Evolutionary conservation across 2,329 filamentous ascomycete species (phyloP).

Genomic region (Hymenoscyphus linearis): DNA sequence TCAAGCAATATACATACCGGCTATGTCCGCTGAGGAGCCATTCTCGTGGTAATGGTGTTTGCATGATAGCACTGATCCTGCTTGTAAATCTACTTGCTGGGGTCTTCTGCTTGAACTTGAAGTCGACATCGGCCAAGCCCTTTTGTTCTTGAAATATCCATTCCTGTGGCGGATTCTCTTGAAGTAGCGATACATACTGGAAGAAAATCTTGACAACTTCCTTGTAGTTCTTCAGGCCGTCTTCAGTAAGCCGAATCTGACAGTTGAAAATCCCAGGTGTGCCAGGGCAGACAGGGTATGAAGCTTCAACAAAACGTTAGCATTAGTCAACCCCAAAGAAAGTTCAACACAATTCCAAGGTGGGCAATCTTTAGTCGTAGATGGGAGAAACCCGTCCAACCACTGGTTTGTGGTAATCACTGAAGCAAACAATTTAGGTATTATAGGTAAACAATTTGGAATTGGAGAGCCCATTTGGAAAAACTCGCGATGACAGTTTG

Average conservation of each 20-base stretch:
- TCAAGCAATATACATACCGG: slow-evolving; percentile 36
- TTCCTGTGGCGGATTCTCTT: slow-evolving; percentile 72
- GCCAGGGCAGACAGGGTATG: slow-evolving; percentile 55
- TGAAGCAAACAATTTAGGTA: neutral
- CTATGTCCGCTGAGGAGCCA: slow-evolving; percentile 78
- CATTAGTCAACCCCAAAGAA: neutral
- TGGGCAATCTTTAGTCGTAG: too few relatives aligned
- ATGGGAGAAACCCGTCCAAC: neutral
- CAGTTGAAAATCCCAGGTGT: slow-evolving; percentile 63
- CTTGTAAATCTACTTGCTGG: slow-evolving; percentile 87
- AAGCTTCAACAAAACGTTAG: slow-evolving; percentile 36
- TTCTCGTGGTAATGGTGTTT: slow-evolving; percentile 79
- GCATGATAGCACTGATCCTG: slow-evolving; percentile 80
- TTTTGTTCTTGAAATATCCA: slow-evolving; percentile 96
- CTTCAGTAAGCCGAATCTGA: slow-evolving; percentile 60
- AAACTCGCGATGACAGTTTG: neutral
- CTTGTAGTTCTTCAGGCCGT: slow-evolving; percentile 51
- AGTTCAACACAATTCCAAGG: too few relatives aligned
- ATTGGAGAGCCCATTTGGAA: neutral
- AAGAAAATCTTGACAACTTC: slow-evolving; percentile 65
- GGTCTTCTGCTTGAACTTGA: slow-evolving; percentile 90
- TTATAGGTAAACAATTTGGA: neutral
- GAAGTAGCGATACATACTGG: slow-evolving; percentile 81
- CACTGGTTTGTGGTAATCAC: neutral
- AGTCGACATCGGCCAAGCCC: slow-evolving; percentile 84